Evolutionary conservation across 108 stramenopile genomes (phyloP).

Genomic region (Chaetoceros tenuissimus): DNA sequence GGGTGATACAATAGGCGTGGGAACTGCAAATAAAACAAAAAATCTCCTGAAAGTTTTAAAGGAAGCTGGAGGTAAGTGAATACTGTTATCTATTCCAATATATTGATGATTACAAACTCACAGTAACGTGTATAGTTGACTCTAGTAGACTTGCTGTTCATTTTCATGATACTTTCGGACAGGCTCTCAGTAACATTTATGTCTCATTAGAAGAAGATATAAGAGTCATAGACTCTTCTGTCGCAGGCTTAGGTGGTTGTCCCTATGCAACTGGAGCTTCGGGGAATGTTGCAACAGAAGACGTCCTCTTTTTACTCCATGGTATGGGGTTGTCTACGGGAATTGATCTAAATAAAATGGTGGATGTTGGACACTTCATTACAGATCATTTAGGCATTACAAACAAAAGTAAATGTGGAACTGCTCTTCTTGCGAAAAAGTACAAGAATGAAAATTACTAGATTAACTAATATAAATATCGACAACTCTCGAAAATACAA

Average conservation of each 20-base stretch:
- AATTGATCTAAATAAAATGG: conserved; percentile 34
- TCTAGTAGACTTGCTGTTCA: conserved; percentile 58
- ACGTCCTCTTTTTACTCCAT: conserved; percentile 87
- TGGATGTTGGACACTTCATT: conserved; percentile 36
- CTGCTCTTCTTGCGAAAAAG: conserved; percentile 10
- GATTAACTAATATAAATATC: too few relatives aligned
- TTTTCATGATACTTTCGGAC: conserved; percentile 89
- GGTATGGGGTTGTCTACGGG: conserved; percentile 79
- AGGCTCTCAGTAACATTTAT: conserved; percentile 78
- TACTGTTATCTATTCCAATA: background rate
- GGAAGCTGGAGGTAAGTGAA: conserved; percentile 6
- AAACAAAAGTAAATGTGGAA: conserved; percentile 27
- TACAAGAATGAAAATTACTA: too few relatives aligned
- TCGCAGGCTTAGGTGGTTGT: conserved; percentile 84
- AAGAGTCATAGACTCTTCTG: conserved; percentile 64
- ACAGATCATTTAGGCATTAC: conserved; percentile 20
- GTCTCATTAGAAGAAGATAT: conserved; percentile 59
- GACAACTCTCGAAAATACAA: too few relatives aligned
- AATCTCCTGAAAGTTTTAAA: conserved; percentile 40
- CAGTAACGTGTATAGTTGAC: background rate
- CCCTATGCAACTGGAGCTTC: conserved; percentile 84
- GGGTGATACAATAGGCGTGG: conserved; percentile 86
- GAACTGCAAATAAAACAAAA: conserved; percentile 43
- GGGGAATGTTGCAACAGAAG: conserved; percentile 91
- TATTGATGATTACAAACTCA: background rate